Percentiles rank a stretch among this genome's conserved stretches.
Evolutionary conservation across 106 monocot species (phyloP).

Genomic region (Agapanthus africanus): DNA sequence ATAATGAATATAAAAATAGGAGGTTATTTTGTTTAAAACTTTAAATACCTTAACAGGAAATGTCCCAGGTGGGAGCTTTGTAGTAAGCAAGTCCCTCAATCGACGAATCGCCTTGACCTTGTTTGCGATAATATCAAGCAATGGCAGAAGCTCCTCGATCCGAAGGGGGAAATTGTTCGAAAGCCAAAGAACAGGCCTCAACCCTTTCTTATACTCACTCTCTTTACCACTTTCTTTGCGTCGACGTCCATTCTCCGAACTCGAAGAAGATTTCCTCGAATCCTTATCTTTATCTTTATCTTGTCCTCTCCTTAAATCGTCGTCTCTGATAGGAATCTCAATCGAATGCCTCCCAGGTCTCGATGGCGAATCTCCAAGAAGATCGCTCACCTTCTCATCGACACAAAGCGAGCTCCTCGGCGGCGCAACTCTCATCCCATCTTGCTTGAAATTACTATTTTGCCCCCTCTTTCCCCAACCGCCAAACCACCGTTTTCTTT

Average conservation of each 20-base stretch:
- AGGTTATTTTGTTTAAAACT: neutral
- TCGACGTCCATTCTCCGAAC: constrained; percentile 16
- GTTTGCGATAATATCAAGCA: constrained; percentile 93
- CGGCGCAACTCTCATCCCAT: constrained; percentile 29
- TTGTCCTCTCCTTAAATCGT: constrained; percentile 30
- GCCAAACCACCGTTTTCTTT: constrained; percentile 76
- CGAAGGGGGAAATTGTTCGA: constrained; percentile 17
- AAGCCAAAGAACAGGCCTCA: constrained; percentile 25
- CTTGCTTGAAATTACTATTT: neutral
- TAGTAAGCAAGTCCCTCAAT: constrained; percentile 52
- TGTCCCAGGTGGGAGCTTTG: constrained; percentile 64
- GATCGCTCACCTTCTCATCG: constrained; percentile 40
- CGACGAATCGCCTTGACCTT: constrained; percentile 97
- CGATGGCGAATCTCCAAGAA: constrained; percentile 65
- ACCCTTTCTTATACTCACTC: constrained; percentile 23
- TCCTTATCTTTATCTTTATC: constrained; percentile 31
- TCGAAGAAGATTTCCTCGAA: constrained; percentile 11
- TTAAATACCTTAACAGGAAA: constrained; percentile 95
- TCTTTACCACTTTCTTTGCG: constrained; percentile 18
- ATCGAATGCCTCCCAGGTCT: constrained; percentile 59
- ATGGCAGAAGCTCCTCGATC: constrained; percentile 32
- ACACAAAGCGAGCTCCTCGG: constrained; percentile 56
- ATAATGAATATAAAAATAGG: neutral
- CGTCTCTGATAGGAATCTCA: constrained; percentile 26
- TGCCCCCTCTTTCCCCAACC: constrained; percentile 56